Evolutionary conservation across 495 filamentous ascomycete species (phyloP).

Genomic region (Lichina pygmaea): DNA sequence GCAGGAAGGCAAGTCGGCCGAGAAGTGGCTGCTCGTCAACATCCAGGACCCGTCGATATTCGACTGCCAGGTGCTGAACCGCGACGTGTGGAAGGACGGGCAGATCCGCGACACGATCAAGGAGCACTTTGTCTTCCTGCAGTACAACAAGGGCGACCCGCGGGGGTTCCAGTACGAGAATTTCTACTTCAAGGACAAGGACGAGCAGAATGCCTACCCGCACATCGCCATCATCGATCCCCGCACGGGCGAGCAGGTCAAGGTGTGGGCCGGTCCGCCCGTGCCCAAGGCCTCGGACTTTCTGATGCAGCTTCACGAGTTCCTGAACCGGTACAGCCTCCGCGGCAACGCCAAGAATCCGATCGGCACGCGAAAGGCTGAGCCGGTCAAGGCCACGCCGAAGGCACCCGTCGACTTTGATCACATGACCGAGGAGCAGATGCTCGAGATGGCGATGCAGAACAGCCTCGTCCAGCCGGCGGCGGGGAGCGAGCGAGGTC

Average conservation of each 20-base stretch:
- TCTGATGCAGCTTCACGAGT: conserved; percentile 75
- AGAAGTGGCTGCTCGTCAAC: conserved; percentile 90
- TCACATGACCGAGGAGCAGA: conserved; percentile 87
- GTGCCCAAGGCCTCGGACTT: conserved; percentile 56
- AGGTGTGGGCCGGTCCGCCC: conserved; percentile 73
- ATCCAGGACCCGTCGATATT: conserved; percentile 81
- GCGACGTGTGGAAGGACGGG: conserved; percentile 80
- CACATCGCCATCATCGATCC: conserved; percentile 92
- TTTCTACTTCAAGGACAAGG: conserved; percentile 59
- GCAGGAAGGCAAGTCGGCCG: conserved; percentile 51
- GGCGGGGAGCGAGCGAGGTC: conserved; percentile 7
- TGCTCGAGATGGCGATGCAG: conserved; percentile 76
- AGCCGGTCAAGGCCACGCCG: conserved; percentile 20
- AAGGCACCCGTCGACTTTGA: conserved; percentile 34
- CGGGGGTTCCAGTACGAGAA: conserved; percentile 53
- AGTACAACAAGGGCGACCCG: conserved; percentile 61
- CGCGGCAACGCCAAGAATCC: conserved; percentile 74
- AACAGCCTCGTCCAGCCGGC: conserved; percentile 36
- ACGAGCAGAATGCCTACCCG: conserved; percentile 59
- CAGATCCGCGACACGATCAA: conserved; percentile 50
- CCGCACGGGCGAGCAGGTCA: conserved; percentile 87
- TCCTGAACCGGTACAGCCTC: conserved; percentile 83
- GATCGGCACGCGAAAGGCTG: conserved; percentile 53
- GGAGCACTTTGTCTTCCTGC: conserved; percentile 88
- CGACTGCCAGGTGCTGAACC: conserved; percentile 74